phyloP scores from a whole-genome alignment of 2,329 filamentous ascomycete genomes.

The Fusarium sp. region DNA sequence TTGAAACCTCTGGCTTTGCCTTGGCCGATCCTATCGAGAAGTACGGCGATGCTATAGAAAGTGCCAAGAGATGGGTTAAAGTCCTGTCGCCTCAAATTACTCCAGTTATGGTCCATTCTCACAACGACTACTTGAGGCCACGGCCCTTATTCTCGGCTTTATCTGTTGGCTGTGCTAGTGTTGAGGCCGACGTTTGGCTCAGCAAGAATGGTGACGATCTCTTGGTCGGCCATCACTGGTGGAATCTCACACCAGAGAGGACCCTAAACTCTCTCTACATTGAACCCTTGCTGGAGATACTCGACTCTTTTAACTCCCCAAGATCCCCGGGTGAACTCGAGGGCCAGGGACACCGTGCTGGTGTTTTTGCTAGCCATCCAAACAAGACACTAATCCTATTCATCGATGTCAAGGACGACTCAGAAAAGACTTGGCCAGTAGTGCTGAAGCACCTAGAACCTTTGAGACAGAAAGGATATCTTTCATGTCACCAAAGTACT shows the following conservation, averaged over 20 bases:
- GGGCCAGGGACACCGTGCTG: slow-evolving; percentile 39
- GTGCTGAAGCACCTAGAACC: slow-evolving; percentile 57
- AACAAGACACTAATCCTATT: slow-evolving; percentile 66
- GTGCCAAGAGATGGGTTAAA: slow-evolving; percentile 27
- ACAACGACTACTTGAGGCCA: slow-evolving; percentile 74
- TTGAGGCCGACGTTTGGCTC: slow-evolving; percentile 76
- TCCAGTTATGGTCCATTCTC: slow-evolving; percentile 58
- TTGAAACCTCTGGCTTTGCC: slow-evolving; percentile 19
- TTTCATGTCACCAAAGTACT: slow-evolving; percentile 60
- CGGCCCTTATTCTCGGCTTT: slow-evolving; percentile 71
- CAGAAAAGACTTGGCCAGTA: slow-evolving; percentile 38
- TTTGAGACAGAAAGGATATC: slow-evolving; percentile 65
- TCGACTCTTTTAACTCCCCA: slow-evolving; percentile 51
- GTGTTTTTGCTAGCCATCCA: slow-evolving; percentile 65
- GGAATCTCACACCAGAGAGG: slow-evolving; percentile 56
- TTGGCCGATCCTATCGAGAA: slow-evolving; percentile 21
- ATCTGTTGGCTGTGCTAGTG: slow-evolving; percentile 65
- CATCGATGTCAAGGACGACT: slow-evolving; percentile 70
- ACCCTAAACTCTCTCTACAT: slow-evolving; percentile 71
- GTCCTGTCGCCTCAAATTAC: slow-evolving; percentile 25
- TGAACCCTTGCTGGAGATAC: slow-evolving; percentile 67
- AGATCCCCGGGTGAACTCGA: rapidly evolving
- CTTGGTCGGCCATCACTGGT: slow-evolving; percentile 69
- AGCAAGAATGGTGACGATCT: slow-evolving; percentile 56
- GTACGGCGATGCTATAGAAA: slow-evolving; percentile 11